These are phyloP conservation scores for Chamaenerion angustifolium DNA, from an alignment of 345 rosid species.

Conservation along the genomic window DNA sequence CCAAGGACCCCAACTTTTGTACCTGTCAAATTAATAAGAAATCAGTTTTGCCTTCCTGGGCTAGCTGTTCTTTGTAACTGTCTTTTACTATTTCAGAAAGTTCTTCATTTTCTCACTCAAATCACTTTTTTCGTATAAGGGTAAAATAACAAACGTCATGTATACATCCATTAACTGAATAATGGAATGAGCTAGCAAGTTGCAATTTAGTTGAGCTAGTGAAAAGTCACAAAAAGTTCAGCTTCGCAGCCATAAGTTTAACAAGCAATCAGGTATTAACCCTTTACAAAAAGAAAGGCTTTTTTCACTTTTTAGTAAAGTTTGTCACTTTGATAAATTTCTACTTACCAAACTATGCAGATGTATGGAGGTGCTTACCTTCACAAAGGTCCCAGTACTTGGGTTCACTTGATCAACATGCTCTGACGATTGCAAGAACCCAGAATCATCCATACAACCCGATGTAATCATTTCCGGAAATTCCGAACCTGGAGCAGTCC, in stretches of 20 bases:
- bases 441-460: conserved; percentile 38
- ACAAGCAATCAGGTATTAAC: no score
- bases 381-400: conserved; percentile 30
- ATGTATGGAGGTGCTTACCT: conserved; percentile 10
- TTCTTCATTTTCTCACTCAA: no score
- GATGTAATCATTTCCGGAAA: conserved; percentile 33
- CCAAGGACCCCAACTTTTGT: conserved; percentile 32
- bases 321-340: no score
- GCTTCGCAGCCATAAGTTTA: neutral
- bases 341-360: no score
- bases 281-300: no score
- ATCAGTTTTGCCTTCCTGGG: neutral
- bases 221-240: neutral
- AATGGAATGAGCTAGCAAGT: no score
- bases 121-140: no score
- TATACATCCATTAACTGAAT: no score
- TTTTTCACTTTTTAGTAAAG: no score
- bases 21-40: conserved; percentile 12
- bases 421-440: conserved; percentile 36
- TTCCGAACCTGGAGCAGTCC: conserved; percentile 18
- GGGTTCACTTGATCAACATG: conserved; percentile 35
- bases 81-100: neutral
- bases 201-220: neutral
- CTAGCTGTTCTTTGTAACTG: neutral
- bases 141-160: no score